Conservation (phyloP, 352 stramenopile genomes). For the Elongisporangium senticosum region DNA sequence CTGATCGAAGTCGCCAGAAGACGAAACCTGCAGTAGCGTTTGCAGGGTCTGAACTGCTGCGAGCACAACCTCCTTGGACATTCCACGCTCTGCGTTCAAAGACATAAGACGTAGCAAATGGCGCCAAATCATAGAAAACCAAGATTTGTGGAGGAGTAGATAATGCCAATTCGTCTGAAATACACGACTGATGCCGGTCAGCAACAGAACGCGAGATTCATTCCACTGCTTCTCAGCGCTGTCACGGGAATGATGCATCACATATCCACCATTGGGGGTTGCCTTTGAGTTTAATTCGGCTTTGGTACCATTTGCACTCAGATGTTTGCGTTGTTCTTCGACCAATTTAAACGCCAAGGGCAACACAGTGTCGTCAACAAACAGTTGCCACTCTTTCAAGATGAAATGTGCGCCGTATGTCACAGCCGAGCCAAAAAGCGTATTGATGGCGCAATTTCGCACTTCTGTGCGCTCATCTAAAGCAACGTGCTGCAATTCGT, state of each 20-base stretch:
- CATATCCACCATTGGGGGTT: constrained; percentile 23
- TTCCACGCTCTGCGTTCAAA: constrained; percentile 36
- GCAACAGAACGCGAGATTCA: constrained; percentile 92
- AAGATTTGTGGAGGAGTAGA: constrained; percentile 49
- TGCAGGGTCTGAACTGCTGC: constrained; percentile 70
- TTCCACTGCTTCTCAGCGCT: constrained; percentile 96
- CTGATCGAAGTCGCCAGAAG: constrained; percentile 61
- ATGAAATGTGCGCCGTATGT: constrained; percentile 92
- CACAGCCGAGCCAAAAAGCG: constrained; percentile 95
- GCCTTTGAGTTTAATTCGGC: constrained; percentile 4
- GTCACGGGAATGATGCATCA: constrained; percentile 95
- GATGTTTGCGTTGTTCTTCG: constrained; percentile 21
- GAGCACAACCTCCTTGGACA: constrained; percentile 77
- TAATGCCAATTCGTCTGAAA: constrained; percentile 83
- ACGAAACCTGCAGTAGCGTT: constrained; percentile 79
- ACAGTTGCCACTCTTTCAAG: constrained; percentile 89
- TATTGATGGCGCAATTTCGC: constrained; percentile 97
- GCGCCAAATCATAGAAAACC: constrained; percentile 61
- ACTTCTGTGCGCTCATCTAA: constrained; percentile 92
- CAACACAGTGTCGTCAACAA: constrained; percentile 92
- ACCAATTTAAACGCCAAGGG: constrained; percentile 72
- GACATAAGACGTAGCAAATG: constrained; percentile 59
- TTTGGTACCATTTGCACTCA: constrained; percentile 1
- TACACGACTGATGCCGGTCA: constrained; percentile 92
- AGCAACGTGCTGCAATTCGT: constrained; percentile 83